phyloP scores from a whole-genome alignment of 2,329 filamentous ascomycete genomes.

The Arthrobotrys musiformis region DNA sequence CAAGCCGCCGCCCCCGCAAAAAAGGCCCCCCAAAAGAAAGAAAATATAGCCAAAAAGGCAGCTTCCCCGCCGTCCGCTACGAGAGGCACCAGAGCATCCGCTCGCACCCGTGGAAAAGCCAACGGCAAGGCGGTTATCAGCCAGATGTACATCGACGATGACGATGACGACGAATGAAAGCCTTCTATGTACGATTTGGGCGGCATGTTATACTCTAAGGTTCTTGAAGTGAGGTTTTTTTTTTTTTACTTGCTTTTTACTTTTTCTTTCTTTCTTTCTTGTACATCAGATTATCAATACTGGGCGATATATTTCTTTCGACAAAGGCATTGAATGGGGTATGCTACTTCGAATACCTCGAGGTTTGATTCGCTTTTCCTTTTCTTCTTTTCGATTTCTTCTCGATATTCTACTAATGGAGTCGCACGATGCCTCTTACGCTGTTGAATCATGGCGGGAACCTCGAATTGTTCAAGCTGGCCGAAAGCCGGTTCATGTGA shows the following conservation, averaged over 20 bases:
- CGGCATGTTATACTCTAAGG: neutral
- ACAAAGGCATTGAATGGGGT: conserved; percentile 6
- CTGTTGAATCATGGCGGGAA: neutral
- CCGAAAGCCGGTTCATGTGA: neutral
- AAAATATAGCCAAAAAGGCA: conserved; percentile 24
- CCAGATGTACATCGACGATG: conserved; percentile 42
- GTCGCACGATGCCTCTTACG: neutral
- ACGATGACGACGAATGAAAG: conserved; percentile 34
- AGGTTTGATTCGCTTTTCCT: conserved; percentile 14
- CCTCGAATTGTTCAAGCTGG: neutral
- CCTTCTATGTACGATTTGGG: conserved; percentile 37
- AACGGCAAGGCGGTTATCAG: conserved; percentile 52
- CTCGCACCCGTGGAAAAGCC: conserved; percentile 41
- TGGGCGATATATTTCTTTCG: conserved; percentile 15
- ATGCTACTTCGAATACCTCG: conserved; percentile 8
- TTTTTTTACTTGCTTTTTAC: neutral
- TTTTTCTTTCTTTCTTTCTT: conserved; percentile 5
- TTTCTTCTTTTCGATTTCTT: neutral
- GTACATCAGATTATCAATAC: conserved; percentile 14
- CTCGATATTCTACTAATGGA: neutral
- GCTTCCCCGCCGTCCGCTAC: conserved; percentile 20
- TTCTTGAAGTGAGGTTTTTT: conserved; percentile 5
- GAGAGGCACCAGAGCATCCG: conserved; percentile 45
- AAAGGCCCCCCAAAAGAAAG: conserved; percentile 41
- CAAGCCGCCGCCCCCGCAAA: conserved; percentile 15